These are phyloP conservation scores for Benincasa hispida DNA, from an alignment of 306 rosid species.

Conservation along the genomic window DNA sequence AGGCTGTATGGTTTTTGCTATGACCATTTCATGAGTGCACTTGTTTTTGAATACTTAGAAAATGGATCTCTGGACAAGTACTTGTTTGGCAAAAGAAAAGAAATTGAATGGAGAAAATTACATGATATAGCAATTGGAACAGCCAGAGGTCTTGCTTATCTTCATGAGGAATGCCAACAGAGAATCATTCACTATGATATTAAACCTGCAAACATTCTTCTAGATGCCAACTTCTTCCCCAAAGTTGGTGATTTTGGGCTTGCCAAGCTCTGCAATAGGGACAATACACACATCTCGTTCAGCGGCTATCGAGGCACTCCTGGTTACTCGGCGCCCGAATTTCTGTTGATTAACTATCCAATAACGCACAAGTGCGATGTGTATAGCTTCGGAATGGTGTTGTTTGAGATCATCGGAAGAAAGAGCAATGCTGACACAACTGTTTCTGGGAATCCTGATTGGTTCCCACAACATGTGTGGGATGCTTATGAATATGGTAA, in stretches of 20 bases:
- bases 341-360: slow-evolving; percentile 31
- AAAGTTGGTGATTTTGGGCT: slow-evolving; percentile 49
- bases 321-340: slow-evolving; percentile 42
- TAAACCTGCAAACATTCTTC: slow-evolving; percentile 42
- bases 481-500: slow-evolving; percentile 12
- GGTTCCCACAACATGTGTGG: slow-evolving; percentile 41
- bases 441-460: slow-evolving; percentile 20
- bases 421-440: slow-evolving; percentile 24
- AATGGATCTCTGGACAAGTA: slow-evolving; percentile 38
- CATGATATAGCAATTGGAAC: slow-evolving; percentile 39
- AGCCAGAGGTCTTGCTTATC: slow-evolving; percentile 31
- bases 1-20: slow-evolving; percentile 31
- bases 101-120: slow-evolving; percentile 23
- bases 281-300: slow-evolving; percentile 26
- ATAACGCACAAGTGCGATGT: slow-evolving; percentile 40
- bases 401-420: slow-evolving; percentile 34
- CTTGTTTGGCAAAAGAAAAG: slow-evolving; percentile 16
- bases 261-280: slow-evolving; percentile 30
- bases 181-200: slow-evolving; percentile 45
- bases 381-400: slow-evolving; percentile 39
- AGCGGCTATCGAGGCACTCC: slow-evolving; percentile 41
- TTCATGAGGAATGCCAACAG: slow-evolving; percentile 37
- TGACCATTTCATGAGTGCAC: slow-evolving; percentile 23
- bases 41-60: slow-evolving; percentile 34
- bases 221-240: slow-evolving; percentile 22